phyloP scores from a whole-genome alignment of 495 filamentous ascomycete genomes.

The Penicillium fimorum region DNA sequence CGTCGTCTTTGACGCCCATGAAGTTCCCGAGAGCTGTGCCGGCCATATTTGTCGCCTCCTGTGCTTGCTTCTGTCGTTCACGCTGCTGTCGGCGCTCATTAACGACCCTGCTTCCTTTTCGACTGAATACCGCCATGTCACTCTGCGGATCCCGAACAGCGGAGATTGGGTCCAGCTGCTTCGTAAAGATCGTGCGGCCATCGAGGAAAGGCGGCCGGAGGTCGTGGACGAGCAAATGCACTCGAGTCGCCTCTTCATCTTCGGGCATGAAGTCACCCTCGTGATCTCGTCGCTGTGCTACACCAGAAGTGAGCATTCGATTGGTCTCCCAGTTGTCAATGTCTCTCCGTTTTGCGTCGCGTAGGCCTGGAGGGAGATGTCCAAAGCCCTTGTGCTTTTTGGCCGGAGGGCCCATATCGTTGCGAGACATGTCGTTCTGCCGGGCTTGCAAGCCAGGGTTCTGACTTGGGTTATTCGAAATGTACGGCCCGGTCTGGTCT shows the following conservation, averaged over 20 bases:
- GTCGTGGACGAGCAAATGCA: constrained; percentile 92
- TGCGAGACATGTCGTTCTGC: constrained; percentile 34
- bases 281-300: constrained; percentile 84
- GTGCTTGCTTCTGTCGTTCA: constrained; percentile 91
- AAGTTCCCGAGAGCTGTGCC: constrained; percentile 91
- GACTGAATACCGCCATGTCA: constrained; percentile 97
- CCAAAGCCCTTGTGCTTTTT: constrained; percentile 44
- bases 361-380: constrained; percentile 39
- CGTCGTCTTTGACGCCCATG: constrained; percentile 93
- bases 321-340: constrained; percentile 98
- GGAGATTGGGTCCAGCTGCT: constrained; percentile 92
- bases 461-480: neutral
- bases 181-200: constrained; percentile 92
- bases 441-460: neutral
- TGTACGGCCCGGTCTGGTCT: neutral
- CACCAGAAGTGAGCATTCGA: constrained; percentile 94
- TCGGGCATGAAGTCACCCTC: constrained; percentile 81
- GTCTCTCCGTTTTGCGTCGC: constrained; percentile 76
- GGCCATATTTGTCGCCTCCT: constrained; percentile 90
- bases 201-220: constrained; percentile 94
- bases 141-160: constrained; percentile 93
- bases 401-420: constrained; percentile 41
- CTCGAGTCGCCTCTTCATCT: constrained; percentile 84
- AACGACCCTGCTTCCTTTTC: constrained; percentile 92
- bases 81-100: constrained; percentile 87